Percentiles rank a stretch among this genome's conserved stretches.
Conservation (phyloP, 192 early-diverging fungal genomes). For the Coemansia sp. region DNA sequence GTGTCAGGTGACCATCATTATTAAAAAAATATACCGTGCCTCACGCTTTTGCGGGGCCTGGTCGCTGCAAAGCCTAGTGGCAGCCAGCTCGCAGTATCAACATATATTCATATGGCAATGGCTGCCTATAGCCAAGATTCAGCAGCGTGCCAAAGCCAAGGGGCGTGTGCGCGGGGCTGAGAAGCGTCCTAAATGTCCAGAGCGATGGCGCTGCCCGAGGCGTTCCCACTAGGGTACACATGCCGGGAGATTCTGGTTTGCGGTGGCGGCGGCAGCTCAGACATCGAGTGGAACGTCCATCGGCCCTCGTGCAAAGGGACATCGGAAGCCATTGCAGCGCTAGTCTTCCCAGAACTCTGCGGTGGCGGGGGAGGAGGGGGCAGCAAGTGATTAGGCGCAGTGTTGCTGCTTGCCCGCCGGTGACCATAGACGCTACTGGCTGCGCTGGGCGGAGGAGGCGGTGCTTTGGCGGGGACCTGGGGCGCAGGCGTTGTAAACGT, state of each 20-base stretch:
- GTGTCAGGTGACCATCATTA: too few relatives aligned
- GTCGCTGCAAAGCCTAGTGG: not conserved
- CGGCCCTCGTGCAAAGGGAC: conserved; percentile 48
- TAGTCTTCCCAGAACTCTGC: not conserved
- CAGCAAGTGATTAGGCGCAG: conserved; percentile 27
- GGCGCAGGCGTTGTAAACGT: conserved; percentile 15
- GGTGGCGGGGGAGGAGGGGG: conserved; percentile 30
- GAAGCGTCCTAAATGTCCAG: conserved; percentile 17
- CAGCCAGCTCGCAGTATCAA: not conserved
- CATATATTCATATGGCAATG: not conserved
- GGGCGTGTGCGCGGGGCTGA: not conserved
- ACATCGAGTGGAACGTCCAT: conserved; percentile 44
- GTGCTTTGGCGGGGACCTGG: conserved; percentile 11
- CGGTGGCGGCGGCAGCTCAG: conserved; percentile 35
- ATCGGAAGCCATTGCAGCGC: not conserved
- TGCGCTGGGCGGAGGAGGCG: conserved; percentile 19
- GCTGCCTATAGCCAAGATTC: not conserved
- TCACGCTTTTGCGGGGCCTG: too few relatives aligned
- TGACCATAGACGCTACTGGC: not conserved
- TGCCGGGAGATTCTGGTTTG: conserved; percentile 15
- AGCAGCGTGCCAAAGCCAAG: not conserved
- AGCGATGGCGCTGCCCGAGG: conserved; percentile 30
- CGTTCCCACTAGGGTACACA: conserved; percentile 42
- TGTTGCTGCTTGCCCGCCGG: conserved; percentile 22
- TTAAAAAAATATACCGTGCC: too few relatives aligned